These are phyloP conservation scores for Botrytis squamosa DNA, from an alignment of 2,329 filamentous ascomycete genomes.

Conservation along the genomic window DNA sequence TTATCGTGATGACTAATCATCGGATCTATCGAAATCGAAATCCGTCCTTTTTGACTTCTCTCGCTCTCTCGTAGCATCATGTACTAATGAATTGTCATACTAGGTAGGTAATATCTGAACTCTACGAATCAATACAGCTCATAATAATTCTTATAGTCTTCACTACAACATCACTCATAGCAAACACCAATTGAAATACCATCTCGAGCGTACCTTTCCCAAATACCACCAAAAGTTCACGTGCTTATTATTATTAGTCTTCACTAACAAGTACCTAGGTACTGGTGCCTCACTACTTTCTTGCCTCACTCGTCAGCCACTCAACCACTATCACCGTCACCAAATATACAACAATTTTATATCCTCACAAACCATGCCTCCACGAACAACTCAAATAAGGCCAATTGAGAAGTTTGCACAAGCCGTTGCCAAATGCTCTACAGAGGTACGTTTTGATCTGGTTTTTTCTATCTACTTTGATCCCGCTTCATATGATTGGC, in stretches of 20 bases:
- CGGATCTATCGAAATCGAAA: not conserved
- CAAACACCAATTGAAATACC: not conserved
- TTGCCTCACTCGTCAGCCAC: not conserved
- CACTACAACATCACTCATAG: not conserved
- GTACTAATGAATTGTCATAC: not conserved
- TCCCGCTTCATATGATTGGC: not conserved
- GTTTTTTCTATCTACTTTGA: not conserved
- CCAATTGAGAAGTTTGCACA: conserved; percentile 69
- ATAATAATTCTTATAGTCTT: not conserved
- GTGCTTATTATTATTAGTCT: not conserved
- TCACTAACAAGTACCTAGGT: not conserved
- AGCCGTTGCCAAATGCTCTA: conserved; percentile 63
- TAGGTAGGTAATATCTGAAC: not conserved
- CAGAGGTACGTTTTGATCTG: conserved; percentile 52
- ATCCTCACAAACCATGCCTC: conserved; percentile 35
- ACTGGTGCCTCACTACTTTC: not conserved
- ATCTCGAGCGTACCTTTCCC: not conserved
- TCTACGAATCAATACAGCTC: not conserved
- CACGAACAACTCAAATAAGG: conserved; percentile 44
- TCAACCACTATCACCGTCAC: not conserved
- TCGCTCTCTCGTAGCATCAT: no score
- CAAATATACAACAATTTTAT: not conserved
- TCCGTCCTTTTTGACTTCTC: not conserved
- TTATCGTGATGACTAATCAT: not conserved
- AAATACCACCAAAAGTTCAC: not conserved